Evolutionary conservation across 163 green algal species (phyloP).

Genomic region (Volvox carteri): DNA sequence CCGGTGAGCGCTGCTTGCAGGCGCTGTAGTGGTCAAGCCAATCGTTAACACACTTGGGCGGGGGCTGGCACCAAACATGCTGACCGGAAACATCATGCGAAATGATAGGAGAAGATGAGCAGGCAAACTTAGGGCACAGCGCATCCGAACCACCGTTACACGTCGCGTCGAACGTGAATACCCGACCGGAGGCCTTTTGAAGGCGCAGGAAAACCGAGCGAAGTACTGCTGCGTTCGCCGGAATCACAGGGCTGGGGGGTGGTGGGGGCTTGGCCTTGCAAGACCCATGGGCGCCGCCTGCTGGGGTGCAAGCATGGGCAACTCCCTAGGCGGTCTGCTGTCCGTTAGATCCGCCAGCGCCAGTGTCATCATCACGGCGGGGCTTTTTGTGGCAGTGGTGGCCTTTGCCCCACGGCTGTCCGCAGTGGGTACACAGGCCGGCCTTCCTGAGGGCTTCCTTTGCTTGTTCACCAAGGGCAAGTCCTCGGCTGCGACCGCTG

Average conservation of each 20-base stretch:
- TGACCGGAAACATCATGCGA: slow-evolving; percentile 1
- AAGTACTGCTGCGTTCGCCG: no score
- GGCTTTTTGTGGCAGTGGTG: not conserved
- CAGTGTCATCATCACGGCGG: not conserved
- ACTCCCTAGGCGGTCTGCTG: slow-evolving; percentile 1
- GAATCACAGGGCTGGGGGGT: not conserved
- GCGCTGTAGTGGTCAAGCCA: not conserved
- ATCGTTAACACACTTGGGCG: not conserved
- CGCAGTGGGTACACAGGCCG: not conserved
- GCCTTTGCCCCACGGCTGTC: not conserved
- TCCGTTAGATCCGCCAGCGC: not conserved
- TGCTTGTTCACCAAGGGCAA: no score
- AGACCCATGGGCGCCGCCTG: not conserved
- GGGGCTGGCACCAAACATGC: not conserved
- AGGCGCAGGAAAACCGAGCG: no score
- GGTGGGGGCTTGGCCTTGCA: not conserved
- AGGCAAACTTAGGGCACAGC: not conserved
- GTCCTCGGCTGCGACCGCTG: not conserved
- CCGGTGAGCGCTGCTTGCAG: no score
- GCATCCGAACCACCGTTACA: not conserved
- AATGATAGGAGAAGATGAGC: not conserved
- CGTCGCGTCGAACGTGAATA: no score
- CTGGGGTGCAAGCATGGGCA: not conserved
- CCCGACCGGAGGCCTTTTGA: no score
- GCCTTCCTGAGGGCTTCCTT: not conserved